Conservation (phyloP, 345 rosid genomes). For the Nasturtium officinale region DNA sequence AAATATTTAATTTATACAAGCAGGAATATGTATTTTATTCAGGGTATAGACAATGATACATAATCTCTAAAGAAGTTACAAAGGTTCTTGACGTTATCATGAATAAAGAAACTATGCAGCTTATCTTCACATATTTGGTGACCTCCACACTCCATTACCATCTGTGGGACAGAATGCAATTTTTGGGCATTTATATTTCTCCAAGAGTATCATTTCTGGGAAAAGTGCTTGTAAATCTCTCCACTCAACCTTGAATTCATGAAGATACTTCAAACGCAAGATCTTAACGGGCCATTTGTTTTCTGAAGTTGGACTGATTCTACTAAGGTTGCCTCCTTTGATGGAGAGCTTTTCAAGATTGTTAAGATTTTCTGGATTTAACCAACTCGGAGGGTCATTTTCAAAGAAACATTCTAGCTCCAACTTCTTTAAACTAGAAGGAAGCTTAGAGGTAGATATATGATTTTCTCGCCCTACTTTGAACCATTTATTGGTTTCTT, state of each 20-base stretch:
- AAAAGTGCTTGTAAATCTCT: constrained; percentile 36
- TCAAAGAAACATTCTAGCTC: constrained; percentile 47
- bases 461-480: background rate
- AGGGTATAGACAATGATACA: constrained; percentile 16
- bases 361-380: constrained; percentile 33
- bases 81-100: background rate
- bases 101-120: background rate
- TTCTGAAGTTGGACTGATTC: constrained; percentile 8
- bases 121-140: background rate
- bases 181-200: constrained; percentile 46
- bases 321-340: constrained; percentile 45
- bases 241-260: constrained; percentile 44
- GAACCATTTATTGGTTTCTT: background rate
- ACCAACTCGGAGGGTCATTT: constrained; percentile 36
- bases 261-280: constrained; percentile 53
- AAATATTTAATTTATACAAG: background rate
- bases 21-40: constrained; percentile 31
- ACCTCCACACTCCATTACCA: constrained; percentile 46
- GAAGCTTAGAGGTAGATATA: constrained; percentile 24
- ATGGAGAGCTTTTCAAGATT: constrained; percentile 43
- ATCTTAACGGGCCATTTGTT: constrained; percentile 28
- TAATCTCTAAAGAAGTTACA: background rate
- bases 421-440: constrained; percentile 39
- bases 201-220: constrained; percentile 41
- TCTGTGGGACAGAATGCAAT: constrained; percentile 49